A percentile compares a stretch with the other conserved stretches of the same genome.
Evolutionary conservation across 352 stramenopile genomes (phyloP).

Genomic region (Hyaloperonospora brassicae): DNA sequence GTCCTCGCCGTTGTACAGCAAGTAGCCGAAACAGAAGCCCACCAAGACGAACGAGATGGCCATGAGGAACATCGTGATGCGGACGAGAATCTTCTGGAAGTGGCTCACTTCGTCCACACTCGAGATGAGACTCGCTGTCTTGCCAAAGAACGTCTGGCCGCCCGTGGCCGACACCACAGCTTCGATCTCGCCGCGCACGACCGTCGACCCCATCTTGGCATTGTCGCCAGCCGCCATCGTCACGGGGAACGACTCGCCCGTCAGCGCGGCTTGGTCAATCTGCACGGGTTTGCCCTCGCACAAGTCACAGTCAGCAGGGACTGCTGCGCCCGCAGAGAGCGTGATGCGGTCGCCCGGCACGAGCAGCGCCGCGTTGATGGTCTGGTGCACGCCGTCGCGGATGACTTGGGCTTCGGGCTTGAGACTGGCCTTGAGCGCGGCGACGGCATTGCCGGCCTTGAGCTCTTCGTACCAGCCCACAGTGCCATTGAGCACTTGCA

Average conservation of each 20-base stretch:
- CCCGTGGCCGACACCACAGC: conserved; percentile 87
- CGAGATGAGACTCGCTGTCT: conserved; percentile 71
- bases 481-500: conserved; percentile 58
- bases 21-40: conserved; percentile 77
- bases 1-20: conserved; percentile 76
- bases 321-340: conserved; percentile 79
- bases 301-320: conserved; percentile 89
- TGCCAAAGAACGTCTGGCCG: conserved; percentile 88
- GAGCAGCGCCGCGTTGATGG: conserved; percentile 83
- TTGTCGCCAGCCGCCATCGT: conserved; percentile 72
- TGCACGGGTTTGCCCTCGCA: conserved; percentile 78
- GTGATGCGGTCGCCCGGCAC: conserved; percentile 93
- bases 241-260: conserved; percentile 92
- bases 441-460: conserved; percentile 78
- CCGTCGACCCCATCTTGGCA: conserved; percentile 81
- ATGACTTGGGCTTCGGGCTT: conserved; percentile 83
- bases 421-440: conserved; percentile 80
- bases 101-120: conserved; percentile 69
- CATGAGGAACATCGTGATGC: conserved; percentile 89
- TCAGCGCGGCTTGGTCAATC: conserved; percentile 89
- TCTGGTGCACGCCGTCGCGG: conserved; percentile 83
- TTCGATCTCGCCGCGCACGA: conserved; percentile 88
- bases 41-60: conserved; percentile 82
- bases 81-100: conserved; percentile 88
- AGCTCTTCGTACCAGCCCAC: conserved; percentile 75